These are phyloP conservation scores for Chaetomiaceae sp. DNA, from an alignment of 2,329 filamentous ascomycete species.

Conservation along the genomic window DNA sequence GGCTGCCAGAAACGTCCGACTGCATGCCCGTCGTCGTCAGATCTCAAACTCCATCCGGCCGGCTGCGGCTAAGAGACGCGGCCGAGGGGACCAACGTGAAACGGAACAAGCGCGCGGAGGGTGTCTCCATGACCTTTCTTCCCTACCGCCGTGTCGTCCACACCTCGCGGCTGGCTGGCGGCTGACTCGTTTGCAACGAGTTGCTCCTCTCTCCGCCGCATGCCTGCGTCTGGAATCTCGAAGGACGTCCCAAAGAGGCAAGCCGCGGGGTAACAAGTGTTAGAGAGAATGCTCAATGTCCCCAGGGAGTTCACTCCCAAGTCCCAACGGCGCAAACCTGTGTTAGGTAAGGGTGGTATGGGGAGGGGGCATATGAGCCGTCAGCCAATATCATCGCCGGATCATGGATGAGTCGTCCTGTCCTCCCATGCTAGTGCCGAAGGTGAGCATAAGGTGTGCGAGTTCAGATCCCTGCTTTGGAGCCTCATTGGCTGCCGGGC, in stretches of 20 bases:
- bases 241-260: constrained; percentile 21
- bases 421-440: constrained; percentile 26
- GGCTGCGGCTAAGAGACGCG: constrained; percentile 23
- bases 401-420: constrained; percentile 22
- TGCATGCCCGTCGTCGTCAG: constrained; percentile 19
- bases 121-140: background rate
- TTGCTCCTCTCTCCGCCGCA: constrained; percentile 3
- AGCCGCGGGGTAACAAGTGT: constrained; percentile 18
- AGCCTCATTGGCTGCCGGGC: constrained; percentile 27
- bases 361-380: constrained; percentile 11
- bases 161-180: constrained; percentile 18
- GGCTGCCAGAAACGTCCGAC: constrained; percentile 3
- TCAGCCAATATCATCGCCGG: constrained; percentile 21
- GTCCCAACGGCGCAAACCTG: constrained; percentile 24
- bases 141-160: background rate
- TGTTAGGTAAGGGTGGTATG: constrained; percentile 18
- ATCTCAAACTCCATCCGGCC: constrained; percentile 12
- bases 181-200: background rate
- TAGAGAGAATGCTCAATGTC: background rate
- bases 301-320: too few species aligned
- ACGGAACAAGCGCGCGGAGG: constrained; percentile 27
- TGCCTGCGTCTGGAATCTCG: constrained; percentile 8
- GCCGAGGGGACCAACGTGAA: constrained; percentile 24
- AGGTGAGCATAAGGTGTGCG: constrained; percentile 28
- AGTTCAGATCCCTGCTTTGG: constrained; percentile 27